Conservation (phyloP, 768 basidiomycete genomes). For the Rubroboletus satanas region DNA sequence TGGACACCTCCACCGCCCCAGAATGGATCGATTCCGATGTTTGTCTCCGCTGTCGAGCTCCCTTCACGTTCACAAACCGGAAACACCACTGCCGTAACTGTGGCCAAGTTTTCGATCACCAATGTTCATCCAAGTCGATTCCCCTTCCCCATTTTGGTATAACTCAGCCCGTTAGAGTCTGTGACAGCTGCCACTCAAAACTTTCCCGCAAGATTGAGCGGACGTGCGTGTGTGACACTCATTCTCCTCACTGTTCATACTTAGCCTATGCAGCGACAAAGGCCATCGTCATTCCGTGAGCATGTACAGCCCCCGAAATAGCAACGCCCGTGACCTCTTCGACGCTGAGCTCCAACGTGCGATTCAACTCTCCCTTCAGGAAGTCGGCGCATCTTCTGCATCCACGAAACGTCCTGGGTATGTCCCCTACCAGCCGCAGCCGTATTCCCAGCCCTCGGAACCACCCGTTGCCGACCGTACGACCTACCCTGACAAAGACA, state of each 20-base stretch:
- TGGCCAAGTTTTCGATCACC: constrained; percentile 93
- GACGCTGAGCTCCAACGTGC: constrained; percentile 93
- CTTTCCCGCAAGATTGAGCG: constrained; percentile 61
- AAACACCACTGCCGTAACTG: constrained; percentile 99
- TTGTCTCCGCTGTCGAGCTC: constrained; percentile 85
- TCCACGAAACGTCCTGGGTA: constrained; percentile 60
- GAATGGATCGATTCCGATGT: constrained; percentile 97
- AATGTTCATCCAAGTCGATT: constrained; percentile 82
- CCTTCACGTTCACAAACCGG: constrained; percentile 93
- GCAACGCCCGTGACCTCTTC: constrained; percentile 55
- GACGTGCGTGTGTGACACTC: constrained; percentile 35
- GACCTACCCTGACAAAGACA: constrained; percentile 34
- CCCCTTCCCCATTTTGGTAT: constrained; percentile 93
- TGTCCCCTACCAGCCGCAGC: constrained; percentile 51
- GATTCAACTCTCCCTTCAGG: constrained; percentile 86
- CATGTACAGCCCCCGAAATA: constrained; percentile 50
- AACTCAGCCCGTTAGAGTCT: constrained; percentile 87
- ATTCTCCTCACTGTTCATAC: not conserved
- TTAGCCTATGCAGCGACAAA: constrained; percentile 35
- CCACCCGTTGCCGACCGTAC: constrained; percentile 63
- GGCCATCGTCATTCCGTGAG: constrained; percentile 54
- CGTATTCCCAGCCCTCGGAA: constrained; percentile 53
- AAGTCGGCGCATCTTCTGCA: constrained; percentile 49
- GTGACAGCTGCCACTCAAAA: constrained; percentile 86
- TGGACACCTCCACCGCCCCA: constrained; percentile 87